These are phyloP conservation scores for Cutaneotrichosporon arboriforme DNA, from an alignment of 1,284 basidiomycete genomes.

Conservation along the genomic window DNA sequence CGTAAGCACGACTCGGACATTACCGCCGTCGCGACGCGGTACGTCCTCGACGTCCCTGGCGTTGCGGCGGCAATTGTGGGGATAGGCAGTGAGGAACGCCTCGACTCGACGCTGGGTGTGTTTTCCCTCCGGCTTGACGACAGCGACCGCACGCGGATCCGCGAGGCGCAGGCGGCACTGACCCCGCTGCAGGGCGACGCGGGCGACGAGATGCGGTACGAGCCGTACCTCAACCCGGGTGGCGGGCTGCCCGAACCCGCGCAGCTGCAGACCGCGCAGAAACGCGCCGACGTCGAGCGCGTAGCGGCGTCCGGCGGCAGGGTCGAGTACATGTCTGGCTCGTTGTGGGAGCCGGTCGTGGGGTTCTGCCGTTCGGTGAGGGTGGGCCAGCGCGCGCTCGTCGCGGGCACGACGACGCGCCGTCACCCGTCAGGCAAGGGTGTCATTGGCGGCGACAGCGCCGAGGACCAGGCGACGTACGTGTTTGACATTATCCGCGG, in stretches of 20 bases:
- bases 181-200: background rate
- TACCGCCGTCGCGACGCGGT: conserved; percentile 12
- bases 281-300: background rate
- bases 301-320: conserved; percentile 1
- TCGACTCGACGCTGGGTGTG: background rate
- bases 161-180: background rate
- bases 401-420: conserved; percentile 4
- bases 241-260: background rate
- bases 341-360: conserved; percentile 10
- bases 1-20: conserved; percentile 10
- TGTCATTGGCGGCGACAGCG: conserved; percentile 5
- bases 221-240: background rate
- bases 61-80: conserved; percentile 11
- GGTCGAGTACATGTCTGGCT: conserved; percentile 7
- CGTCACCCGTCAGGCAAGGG: conserved; percentile 6
- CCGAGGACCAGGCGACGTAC: conserved; percentile 10
- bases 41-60: conserved; percentile 15
- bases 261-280: background rate
- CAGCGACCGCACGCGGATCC: background rate
- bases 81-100: background rate
- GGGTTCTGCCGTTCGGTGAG: conserved; percentile 7
- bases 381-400: background rate
- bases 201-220: conserved; percentile 4
- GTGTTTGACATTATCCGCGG: conserved; percentile 19
- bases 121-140: background rate